Base-by-base conservation (phyloP, 2,329 filamentous ascomycete species). In the Neospermospora avenae region DNA sequence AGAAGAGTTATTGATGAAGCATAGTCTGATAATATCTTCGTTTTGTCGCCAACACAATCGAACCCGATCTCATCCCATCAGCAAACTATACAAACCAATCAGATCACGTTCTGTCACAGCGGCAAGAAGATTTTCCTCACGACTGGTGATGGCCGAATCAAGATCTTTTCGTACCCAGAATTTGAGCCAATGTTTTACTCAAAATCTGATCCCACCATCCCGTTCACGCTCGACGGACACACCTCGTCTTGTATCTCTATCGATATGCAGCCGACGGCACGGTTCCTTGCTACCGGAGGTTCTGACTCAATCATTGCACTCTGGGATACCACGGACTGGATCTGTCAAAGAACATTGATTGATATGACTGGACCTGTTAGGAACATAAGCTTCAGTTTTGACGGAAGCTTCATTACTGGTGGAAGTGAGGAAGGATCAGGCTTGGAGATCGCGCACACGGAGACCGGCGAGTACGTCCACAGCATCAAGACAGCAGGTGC, bases 301-400 rank as follows among this genome's bases (percentile, higher is more conserved):
- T 85, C 86, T 10, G 90, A 93, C 69, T 88, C 87, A 1, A 82
- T 91, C 54, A 88, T 93, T 65, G 81, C 87, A 4, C 77, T 93
- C 3, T 93, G 89, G 87, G 89, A 93, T 69, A 92, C 89, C 3
- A 80, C 81, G 42, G 86, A 90, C 66, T 92, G 89, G 88, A 84
- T 90, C 58, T 92, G 89, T 70, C 82, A 87, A 69, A 82, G 86
- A 62, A 91, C 88, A 1, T 78, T 92, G 44, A 85, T 85, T 37
- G 81, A 83, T 67, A 88, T 90, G 77, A 80, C 82, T 10, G 87
- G 87, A 1, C 84, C 88, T 3, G 85, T 93, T 28, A 82, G 84
- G 69, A 89, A 84, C 70, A 79, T 93, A 59, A 70, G 87, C 70
- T 93, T 93, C 71, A 89, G 84, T 16, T 93, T 89, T 74, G 89